Percentiles rank a stretch among this genome's conserved stretches.
Conservation (phyloP, 202 grass and related monocot species). For the Panicum virgatum region DNA sequence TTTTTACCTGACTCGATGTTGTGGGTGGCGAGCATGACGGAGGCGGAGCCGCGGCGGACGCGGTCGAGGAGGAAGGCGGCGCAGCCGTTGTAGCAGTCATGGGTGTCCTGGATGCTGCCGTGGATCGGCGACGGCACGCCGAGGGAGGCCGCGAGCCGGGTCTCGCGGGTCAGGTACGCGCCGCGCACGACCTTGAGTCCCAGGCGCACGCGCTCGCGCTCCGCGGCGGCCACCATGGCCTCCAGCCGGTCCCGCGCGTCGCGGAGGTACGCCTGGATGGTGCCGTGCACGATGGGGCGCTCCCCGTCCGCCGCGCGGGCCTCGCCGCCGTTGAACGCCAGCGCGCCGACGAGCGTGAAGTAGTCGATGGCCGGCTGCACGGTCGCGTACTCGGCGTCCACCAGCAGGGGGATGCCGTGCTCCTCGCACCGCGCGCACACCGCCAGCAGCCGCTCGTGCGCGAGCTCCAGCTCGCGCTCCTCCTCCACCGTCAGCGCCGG, state of each 20-base stretch:
- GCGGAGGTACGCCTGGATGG: slow-evolving; percentile 84
- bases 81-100: slow-evolving; percentile 85
- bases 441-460: slow-evolving; percentile 50
- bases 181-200: slow-evolving; percentile 91
- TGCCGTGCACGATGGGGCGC: slow-evolving; percentile 60
- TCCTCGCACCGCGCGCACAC: slow-evolving; percentile 62
- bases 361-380: slow-evolving; percentile 96
- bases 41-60: slow-evolving; percentile 53
- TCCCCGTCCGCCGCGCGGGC: background rate
- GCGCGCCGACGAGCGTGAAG: slow-evolving; percentile 68
- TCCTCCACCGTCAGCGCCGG: slow-evolving; percentile 59
- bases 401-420: slow-evolving; percentile 62
- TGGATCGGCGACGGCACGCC: slow-evolving; percentile 80
- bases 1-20: slow-evolving; percentile 67
- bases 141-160: slow-evolving; percentile 46
- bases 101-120: slow-evolving; percentile 68
- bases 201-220: slow-evolving; percentile 51
- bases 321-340: slow-evolving; percentile 55
- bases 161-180: slow-evolving; percentile 77
- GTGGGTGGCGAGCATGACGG: slow-evolving; percentile 81
- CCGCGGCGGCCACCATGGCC: slow-evolving; percentile 43
- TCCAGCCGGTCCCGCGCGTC: slow-evolving; percentile 70
- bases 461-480: slow-evolving; percentile 57
- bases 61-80: slow-evolving; percentile 76
- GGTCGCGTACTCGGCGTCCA: slow-evolving; percentile 88